Evolutionary conservation across 257 asterid species (phyloP).

Genomic region (Scutellaria galericulata): DNA sequence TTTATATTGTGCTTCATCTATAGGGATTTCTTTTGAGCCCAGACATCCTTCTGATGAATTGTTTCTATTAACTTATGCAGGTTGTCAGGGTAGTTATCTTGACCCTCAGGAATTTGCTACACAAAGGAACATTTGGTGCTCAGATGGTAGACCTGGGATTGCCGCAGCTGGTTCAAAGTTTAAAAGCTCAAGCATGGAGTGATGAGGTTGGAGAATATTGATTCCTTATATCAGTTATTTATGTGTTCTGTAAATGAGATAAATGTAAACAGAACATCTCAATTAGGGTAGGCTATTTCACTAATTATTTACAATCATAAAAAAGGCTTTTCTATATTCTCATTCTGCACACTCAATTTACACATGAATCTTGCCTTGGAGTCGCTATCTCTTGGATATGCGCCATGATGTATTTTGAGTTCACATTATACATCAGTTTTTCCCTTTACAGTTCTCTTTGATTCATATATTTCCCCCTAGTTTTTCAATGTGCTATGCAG

Average conservation of each 20-base stretch:
- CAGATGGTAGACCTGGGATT: conserved; percentile 84
- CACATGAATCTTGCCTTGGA: conserved; percentile 5
- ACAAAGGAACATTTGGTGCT: conserved; percentile 80
- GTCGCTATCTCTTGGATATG: neutral
- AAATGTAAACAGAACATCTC: conserved; percentile 6
- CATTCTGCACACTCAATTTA: conserved; percentile 11
- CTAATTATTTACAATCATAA: neutral
- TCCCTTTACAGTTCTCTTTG: conserved; percentile 6
- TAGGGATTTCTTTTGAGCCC: neutral
- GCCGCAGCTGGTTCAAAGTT: conserved; percentile 79
- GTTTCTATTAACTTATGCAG: conserved; percentile 46
- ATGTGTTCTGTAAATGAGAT: conserved; percentile 22
- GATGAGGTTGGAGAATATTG: conserved; percentile 67
- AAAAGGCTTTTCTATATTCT: neutral
- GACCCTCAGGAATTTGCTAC: conserved; percentile 83
- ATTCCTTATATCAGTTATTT: conserved; percentile 10
- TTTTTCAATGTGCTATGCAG: neutral
- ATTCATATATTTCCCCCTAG: neutral
- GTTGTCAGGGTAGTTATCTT: conserved; percentile 89
- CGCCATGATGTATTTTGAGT: conserved; percentile 1
- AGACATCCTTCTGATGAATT: conserved; percentile 21
- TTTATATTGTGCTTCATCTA: conserved; percentile 6
- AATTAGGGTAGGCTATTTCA: neutral
- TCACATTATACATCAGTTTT: neutral
- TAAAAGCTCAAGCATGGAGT: conserved; percentile 97